phyloP scores from a whole-genome alignment of 192 early-diverging fungal genomes.

The Chytriomyces confervae region DNA sequence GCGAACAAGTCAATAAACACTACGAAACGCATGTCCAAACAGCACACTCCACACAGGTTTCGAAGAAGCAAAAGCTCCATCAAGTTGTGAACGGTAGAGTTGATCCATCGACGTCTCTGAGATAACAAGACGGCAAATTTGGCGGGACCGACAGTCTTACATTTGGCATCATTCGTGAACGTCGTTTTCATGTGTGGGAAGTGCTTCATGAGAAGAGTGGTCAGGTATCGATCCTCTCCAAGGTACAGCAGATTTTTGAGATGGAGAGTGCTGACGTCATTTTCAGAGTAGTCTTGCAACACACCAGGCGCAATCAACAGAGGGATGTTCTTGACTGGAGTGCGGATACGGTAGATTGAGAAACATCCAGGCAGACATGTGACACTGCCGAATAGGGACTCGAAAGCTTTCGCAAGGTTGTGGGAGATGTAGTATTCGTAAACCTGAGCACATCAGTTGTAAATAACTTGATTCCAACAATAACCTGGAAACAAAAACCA shows the following conservation, averaged over 20 bases:
- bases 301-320: conserved; percentile 81
- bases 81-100: conserved; percentile 97
- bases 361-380: conserved; percentile 90
- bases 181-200: conserved; percentile 94
- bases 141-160: conserved; percentile 90
- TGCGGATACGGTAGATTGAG: conserved; percentile 96
- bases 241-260: conserved; percentile 95
- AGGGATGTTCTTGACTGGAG: conserved; percentile 74
- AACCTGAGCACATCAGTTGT: conserved; percentile 51
- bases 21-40: conserved; percentile 97
- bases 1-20: conserved; percentile 92
- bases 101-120: conserved; percentile 98
- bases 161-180: conserved; percentile 89
- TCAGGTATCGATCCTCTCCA: conserved; percentile 97
- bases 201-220: conserved; percentile 96
- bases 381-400: conserved; percentile 68
- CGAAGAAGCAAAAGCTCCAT: conserved; percentile 84
- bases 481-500: not conserved
- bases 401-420: conserved; percentile 67
- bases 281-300: conserved; percentile 87
- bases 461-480: not conserved
- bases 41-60: conserved; percentile 94
- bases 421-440: conserved; percentile 82
- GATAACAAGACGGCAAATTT: conserved; percentile 88
- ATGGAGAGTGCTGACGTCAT: conserved; percentile 93